Conservation (phyloP, 2,329 filamentous ascomycete genomes). For the Trichoderma sp. region DNA sequence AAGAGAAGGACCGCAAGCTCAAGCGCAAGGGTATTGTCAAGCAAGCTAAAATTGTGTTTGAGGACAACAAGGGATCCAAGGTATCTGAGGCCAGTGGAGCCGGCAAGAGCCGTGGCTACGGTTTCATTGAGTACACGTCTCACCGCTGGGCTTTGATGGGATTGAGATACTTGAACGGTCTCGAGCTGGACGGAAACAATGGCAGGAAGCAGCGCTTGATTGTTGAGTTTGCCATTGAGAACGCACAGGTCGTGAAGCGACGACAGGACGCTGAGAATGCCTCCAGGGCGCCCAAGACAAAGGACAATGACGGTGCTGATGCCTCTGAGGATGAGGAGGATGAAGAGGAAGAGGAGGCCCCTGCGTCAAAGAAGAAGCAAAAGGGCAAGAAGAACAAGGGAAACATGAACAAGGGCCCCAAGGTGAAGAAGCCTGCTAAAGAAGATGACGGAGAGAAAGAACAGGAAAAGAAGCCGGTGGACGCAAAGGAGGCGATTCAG, state of each 20-base stretch:
- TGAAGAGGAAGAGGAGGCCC: conserved; percentile 28
- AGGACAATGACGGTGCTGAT: conserved; percentile 4
- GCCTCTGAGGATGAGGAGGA: neutral
- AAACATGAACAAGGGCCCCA: conserved; percentile 25
- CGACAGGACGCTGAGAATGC: conserved; percentile 47
- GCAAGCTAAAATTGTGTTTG: conserved; percentile 93
- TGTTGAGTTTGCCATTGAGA: conserved; percentile 97
- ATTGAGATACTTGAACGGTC: conserved; percentile 87
- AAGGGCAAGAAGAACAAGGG: conserved; percentile 12
- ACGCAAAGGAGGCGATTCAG: conserved; percentile 44
- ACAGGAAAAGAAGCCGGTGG: conserved; percentile 35
- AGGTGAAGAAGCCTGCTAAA: conserved; percentile 23
- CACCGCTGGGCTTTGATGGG: conserved; percentile 96
- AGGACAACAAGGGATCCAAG: conserved; percentile 82
- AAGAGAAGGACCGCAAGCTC: conserved; percentile 73
- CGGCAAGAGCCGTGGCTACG: conserved; percentile 86
- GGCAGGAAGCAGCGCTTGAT: conserved; percentile 88
- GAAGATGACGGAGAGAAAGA: conserved; percentile 27
- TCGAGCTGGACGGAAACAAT: conserved; percentile 54
- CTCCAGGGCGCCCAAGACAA: conserved; percentile 32
- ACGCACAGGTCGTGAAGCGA: conserved; percentile 88
- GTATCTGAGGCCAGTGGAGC: conserved; percentile 72
- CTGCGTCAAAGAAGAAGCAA: conserved; percentile 28
- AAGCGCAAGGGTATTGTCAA: conserved; percentile 85
- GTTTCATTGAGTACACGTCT: conserved; percentile 94